These are phyloP conservation scores for Populus simonii DNA, from an alignment of 345 rosid genomes.

Conservation along the genomic window DNA sequence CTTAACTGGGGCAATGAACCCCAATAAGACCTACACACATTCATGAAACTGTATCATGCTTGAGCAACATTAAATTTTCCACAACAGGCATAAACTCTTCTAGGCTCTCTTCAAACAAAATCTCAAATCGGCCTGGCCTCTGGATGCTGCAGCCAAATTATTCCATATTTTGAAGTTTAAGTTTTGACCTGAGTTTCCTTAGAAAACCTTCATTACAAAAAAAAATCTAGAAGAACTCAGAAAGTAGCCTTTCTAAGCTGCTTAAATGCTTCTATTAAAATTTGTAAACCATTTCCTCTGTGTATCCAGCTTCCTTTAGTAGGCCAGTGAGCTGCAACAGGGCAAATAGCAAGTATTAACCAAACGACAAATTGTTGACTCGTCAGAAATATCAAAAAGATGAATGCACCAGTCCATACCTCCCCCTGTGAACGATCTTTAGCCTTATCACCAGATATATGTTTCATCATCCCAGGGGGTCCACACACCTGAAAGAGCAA, in stretches of 20 bases:
- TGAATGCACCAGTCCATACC: constrained; percentile 38
- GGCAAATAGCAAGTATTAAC: constrained; percentile 1
- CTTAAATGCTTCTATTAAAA: constrained; percentile 40
- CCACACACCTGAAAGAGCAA: constrained; percentile 71
- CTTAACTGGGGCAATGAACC: too few relatives aligned
- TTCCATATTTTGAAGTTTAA: constrained; percentile 4
- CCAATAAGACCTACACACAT: too few relatives aligned
- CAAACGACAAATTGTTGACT: background rate
- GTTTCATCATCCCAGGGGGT: constrained; percentile 95
- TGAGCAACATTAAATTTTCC: too few relatives aligned
- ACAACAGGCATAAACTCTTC: too few relatives aligned
- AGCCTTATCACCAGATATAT: constrained; percentile 86
- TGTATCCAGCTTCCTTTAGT: constrained; percentile 81
- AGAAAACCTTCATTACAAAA: constrained; percentile 20
- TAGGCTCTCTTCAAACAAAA: too few relatives aligned
- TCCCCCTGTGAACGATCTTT: constrained; percentile 87
- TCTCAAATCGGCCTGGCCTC: too few relatives aligned
- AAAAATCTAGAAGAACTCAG: constrained; percentile 7
- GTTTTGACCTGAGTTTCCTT: background rate
- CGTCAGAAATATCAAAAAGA: background rate
- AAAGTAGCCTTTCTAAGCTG: background rate
- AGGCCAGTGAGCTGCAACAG: constrained; percentile 68
- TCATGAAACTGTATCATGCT: too few relatives aligned
- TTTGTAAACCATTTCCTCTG: constrained; percentile 91
- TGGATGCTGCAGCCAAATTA: constrained; percentile 6